These are phyloP conservation scores for Sporisorium reilianum DNA, from an alignment of 1,284 basidiomycete genomes.

Conservation along the genomic window DNA sequence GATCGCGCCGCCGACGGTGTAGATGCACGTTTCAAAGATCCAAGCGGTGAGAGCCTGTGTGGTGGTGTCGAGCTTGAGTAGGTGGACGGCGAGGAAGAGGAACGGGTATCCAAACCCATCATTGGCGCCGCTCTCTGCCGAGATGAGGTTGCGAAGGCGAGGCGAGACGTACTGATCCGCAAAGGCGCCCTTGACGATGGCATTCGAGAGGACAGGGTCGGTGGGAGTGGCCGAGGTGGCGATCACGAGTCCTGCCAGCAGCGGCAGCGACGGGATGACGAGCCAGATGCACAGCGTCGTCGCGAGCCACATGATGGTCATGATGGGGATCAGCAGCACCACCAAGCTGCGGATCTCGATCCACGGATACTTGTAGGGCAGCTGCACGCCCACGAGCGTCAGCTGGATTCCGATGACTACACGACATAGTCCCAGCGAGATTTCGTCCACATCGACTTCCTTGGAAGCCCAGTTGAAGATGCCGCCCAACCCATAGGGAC, in stretches of 20 bases:
- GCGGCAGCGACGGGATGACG: slow-evolving; percentile 48
- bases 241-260: slow-evolving; percentile 55
- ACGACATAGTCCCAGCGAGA: slow-evolving; percentile 51
- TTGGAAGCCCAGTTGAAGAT: slow-evolving; percentile 46
- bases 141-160: slow-evolving; percentile 60
- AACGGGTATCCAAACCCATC: slow-evolving; percentile 62
- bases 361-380: slow-evolving; percentile 58
- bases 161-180: slow-evolving; percentile 63
- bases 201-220: slow-evolving; percentile 60
- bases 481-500: slow-evolving; percentile 54
- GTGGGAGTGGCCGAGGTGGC: slow-evolving; percentile 56
- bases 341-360: slow-evolving; percentile 47
- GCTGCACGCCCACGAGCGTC: slow-evolving; percentile 58
- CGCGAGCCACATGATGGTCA: slow-evolving; percentile 60
- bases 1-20: slow-evolving; percentile 45
- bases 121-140: slow-evolving; percentile 62
- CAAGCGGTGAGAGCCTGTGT: slow-evolving; percentile 45
- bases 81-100: slow-evolving; percentile 56
- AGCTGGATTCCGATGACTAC: slow-evolving; percentile 61
- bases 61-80: slow-evolving; percentile 46
- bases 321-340: slow-evolving; percentile 55
- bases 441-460: slow-evolving; percentile 38
- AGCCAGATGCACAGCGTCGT: slow-evolving; percentile 52
- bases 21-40: slow-evolving; percentile 52
- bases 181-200: slow-evolving; percentile 63